These are phyloP conservation scores for Fonsecaea pedrosoi DNA, from an alignment of 2,329 filamentous ascomycete species.

Conservation along the genomic window DNA sequence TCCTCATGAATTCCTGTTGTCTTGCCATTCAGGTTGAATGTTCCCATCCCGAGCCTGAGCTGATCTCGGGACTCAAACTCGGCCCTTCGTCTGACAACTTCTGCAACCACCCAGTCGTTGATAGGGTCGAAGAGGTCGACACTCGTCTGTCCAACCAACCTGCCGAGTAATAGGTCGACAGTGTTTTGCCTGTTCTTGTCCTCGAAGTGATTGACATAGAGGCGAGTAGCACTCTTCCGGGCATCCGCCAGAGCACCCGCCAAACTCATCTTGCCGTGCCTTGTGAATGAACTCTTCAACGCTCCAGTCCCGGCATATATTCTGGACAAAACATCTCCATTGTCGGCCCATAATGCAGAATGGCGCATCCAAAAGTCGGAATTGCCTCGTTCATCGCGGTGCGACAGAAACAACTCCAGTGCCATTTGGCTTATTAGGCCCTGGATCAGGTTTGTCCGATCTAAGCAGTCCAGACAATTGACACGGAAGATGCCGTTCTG, in stretches of 20 bases:
- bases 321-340: conserved; percentile 89
- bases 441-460: conserved; percentile 94
- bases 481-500: conserved; percentile 96
- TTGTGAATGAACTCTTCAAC: conserved; percentile 91
- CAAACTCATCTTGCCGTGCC: conserved; percentile 93
- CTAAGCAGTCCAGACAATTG: conserved; percentile 94
- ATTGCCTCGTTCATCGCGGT: conserved; percentile 69
- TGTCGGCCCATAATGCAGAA: conserved; percentile 94
- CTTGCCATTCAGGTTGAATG: conserved; percentile 93
- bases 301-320: conserved; percentile 97
- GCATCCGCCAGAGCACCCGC: conserved; percentile 94
- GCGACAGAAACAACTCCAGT: conserved; percentile 79
- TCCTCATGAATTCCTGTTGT: conserved; percentile 79
- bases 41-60: conserved; percentile 84
- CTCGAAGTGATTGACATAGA: conserved; percentile 97
- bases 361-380: conserved; percentile 92
- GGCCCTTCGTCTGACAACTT: conserved; percentile 68
- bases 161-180: conserved; percentile 89
- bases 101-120: conserved; percentile 83
- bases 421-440: conserved; percentile 95
- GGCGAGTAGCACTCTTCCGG: conserved; percentile 87
- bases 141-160: conserved; percentile 79
- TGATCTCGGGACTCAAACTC: conserved; percentile 78
- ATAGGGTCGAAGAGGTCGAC: conserved; percentile 93
- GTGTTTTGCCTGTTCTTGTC: conserved; percentile 93